A percentile compares a stretch with the other conserved stretches of the same genome.
Evolutionary conservation across 768 basidiomycete genomes (phyloP).

Genomic region (Mycena venus): DNA sequence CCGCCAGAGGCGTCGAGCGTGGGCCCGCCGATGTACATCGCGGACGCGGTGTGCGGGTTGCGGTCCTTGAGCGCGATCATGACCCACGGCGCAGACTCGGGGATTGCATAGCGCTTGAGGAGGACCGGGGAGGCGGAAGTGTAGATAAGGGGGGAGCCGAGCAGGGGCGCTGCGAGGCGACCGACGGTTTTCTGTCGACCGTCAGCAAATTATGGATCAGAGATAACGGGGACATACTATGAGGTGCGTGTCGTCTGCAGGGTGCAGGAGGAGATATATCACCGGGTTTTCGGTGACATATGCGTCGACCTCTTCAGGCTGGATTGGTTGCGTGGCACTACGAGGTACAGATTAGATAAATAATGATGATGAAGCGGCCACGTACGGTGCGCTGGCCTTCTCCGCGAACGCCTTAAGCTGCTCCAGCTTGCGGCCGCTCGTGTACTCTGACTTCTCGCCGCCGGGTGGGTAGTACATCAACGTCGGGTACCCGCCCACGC

Average conservation of each 20-base stretch:
- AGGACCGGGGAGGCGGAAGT: constrained; percentile 55
- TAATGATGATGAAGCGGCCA: constrained; percentile 25
- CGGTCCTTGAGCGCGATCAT: constrained; percentile 79
- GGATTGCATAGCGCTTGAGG: constrained; percentile 52
- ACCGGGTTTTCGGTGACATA: constrained; percentile 62
- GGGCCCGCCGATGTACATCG: constrained; percentile 54
- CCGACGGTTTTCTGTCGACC: constrained; percentile 49
- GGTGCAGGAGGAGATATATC: constrained; percentile 71
- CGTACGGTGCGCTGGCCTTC: constrained; percentile 81
- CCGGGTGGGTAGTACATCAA: constrained; percentile 75
- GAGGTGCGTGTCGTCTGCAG: constrained; percentile 44
- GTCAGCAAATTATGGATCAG: constrained; percentile 28
- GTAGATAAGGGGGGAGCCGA: constrained; percentile 62
- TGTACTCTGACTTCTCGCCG: constrained; percentile 79
- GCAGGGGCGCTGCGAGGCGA: constrained; percentile 55
- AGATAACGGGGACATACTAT: constrained; percentile 42
- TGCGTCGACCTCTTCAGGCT: constrained; percentile 57
- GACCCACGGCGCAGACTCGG: constrained; percentile 62
- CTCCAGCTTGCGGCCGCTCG: constrained; percentile 77
- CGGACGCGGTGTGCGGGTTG: constrained; percentile 60
- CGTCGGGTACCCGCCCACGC: constrained; percentile 87
- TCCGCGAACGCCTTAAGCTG: constrained; percentile 81
- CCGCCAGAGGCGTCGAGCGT: constrained; percentile 34
- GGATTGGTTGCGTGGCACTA: constrained; percentile 56
- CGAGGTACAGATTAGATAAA: neutral